These are phyloP conservation scores for Penicillium fimorum DNA, from an alignment of 495 filamentous ascomycete genomes.

Conservation along the genomic window DNA sequence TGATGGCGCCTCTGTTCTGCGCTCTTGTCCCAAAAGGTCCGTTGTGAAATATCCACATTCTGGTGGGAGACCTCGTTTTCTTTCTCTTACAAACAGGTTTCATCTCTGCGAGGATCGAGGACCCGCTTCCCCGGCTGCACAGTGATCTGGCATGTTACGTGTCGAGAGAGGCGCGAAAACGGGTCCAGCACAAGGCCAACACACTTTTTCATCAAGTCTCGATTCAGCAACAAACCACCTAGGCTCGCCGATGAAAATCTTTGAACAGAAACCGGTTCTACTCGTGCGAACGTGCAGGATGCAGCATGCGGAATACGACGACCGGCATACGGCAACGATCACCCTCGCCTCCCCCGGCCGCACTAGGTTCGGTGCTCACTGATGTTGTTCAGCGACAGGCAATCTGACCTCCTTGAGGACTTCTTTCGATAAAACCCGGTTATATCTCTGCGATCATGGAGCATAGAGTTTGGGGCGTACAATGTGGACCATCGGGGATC, in stretches of 20 bases:
- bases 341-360: not conserved
- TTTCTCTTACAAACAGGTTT: not conserved
- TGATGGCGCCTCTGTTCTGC: not conserved
- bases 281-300: not conserved
- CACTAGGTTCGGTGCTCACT: not conserved
- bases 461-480: too few species aligned
- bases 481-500: too few species aligned
- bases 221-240: not conserved
- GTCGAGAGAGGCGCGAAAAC: not conserved
- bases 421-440: not conserved
- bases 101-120: not conserved
- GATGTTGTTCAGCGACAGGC: not conserved
- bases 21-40: not conserved
- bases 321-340: not conserved
- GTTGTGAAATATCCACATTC: not conserved
- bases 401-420: not conserved
- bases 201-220: not conserved
- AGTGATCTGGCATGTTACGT: not conserved
- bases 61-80: not conserved
- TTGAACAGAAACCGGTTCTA: constrained; percentile 5
- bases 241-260: not conserved
- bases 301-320: too few species aligned
- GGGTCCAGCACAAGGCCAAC: not conserved
- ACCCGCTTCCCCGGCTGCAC: not conserved
- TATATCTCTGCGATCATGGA: not conserved